phyloP scores from a whole-genome alignment of 805 yeast species.

The Wickerhamomyces queroliae region DNA sequence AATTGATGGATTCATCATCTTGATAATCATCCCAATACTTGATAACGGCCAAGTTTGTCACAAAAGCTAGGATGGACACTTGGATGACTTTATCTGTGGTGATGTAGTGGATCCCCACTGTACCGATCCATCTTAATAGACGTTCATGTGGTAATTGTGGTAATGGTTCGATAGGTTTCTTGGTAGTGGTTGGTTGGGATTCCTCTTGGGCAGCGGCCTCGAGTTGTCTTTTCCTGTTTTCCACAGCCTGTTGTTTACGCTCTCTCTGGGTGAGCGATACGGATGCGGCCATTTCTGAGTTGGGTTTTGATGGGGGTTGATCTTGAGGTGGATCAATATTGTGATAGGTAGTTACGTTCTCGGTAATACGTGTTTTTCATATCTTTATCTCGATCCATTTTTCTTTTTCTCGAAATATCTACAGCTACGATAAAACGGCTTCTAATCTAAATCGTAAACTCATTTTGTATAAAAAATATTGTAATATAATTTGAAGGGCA shows the following conservation, averaged over 20 bases:
- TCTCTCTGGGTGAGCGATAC: conserved; percentile 18
- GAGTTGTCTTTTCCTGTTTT: not conserved
- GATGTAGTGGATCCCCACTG: conserved; percentile 13
- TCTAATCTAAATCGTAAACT: not conserved
- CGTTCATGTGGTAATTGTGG: conserved; percentile 16
- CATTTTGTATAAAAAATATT: not conserved
- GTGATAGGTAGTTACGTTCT: no score
- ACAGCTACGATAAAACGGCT: not conserved
- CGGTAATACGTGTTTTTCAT: not conserved
- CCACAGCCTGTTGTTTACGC: conserved; percentile 10
- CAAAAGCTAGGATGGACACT: conserved; percentile 18
- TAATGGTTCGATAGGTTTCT: not conserved
- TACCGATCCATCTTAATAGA: conserved; percentile 11
- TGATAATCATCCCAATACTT: conserved; percentile 7
- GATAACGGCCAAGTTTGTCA: conserved; percentile 17
- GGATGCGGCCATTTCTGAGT: conserved; percentile 3
- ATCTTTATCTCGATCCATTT: not conserved
- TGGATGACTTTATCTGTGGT: conserved; percentile 22
- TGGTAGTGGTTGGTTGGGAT: not conserved
- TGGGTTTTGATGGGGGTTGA: not conserved
- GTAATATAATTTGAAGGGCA: not conserved
- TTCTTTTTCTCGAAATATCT: not conserved
- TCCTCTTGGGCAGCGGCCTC: conserved; percentile 2
- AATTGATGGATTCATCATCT: conserved; percentile 10
- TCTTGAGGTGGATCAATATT: no score